These are phyloP conservation scores for Chaetomium cochliodes DNA, from an alignment of 495 filamentous ascomycete species.

Conservation along the genomic window DNA sequence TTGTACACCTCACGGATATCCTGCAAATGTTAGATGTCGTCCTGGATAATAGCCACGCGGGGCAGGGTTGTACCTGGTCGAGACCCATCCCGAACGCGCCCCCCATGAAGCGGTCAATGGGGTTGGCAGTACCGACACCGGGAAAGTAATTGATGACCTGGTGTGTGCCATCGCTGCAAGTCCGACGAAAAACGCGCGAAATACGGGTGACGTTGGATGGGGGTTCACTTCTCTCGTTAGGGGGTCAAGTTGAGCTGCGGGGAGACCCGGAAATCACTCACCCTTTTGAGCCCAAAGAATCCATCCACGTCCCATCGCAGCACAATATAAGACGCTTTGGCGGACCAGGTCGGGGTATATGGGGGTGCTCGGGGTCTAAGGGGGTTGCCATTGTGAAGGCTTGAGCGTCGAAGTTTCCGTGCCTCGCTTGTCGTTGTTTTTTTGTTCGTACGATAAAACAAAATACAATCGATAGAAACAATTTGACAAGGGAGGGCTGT, in stretches of 20 bases:
- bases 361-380: constrained; percentile 2
- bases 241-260: not conserved
- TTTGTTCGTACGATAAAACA: not conserved
- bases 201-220: constrained; percentile 51
- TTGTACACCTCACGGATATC: constrained; percentile 64
- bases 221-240: constrained; percentile 27
- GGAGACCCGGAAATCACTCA: constrained; percentile 10
- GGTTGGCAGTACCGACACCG: constrained; percentile 46
- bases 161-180: constrained; percentile 35
- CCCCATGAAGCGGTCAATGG: constrained; percentile 49
- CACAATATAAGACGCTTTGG: constrained; percentile 38
- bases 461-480: not conserved
- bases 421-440: not conserved
- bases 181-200: constrained; percentile 36
- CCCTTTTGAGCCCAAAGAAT: constrained; percentile 36
- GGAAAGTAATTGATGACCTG: constrained; percentile 48
- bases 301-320: constrained; percentile 43
- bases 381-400: constrained; percentile 20
- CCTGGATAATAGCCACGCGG: not conserved
- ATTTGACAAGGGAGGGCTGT: not conserved
- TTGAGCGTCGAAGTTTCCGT: not conserved
- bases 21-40: constrained; percentile 18
- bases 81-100: constrained; percentile 50
- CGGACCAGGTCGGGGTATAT: not conserved
- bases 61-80: constrained; percentile 21